Percentiles rank a stretch among this genome's conserved stretches.
Conservation (phyloP, 805 yeast species). For the Yarrowia keelungensis region DNA sequence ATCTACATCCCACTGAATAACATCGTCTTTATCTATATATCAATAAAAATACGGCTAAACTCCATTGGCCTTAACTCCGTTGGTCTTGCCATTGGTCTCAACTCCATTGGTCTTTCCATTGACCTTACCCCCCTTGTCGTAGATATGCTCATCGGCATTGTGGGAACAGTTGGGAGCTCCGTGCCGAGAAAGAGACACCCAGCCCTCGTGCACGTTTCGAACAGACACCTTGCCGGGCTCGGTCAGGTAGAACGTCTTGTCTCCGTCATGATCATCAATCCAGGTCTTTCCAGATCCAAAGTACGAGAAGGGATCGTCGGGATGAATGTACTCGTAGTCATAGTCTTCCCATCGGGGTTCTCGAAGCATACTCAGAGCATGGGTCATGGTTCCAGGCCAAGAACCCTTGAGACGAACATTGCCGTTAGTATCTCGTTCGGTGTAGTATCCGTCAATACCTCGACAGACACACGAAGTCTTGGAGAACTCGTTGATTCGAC, state of each 20-base stretch:
- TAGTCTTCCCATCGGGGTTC: slow-evolving; percentile 41
- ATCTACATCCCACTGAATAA: too few relatives aligned
- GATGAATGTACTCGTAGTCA: slow-evolving; percentile 39
- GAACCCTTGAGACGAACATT: slow-evolving; percentile 29
- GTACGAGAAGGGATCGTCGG: slow-evolving; percentile 40
- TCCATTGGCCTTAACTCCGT: neutral
- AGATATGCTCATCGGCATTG: slow-evolving; percentile 21
- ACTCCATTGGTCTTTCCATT: neutral
- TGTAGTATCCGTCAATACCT: slow-evolving; percentile 37
- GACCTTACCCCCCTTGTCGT: neutral
- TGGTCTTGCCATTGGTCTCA: neutral
- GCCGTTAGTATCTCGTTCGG: slow-evolving; percentile 20
- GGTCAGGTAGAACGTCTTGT: slow-evolving; percentile 28
- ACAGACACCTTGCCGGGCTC: slow-evolving; percentile 32
- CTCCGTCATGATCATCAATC: slow-evolving; percentile 37
- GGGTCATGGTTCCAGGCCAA: slow-evolving; percentile 42
- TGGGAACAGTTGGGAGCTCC: slow-evolving; percentile 25
- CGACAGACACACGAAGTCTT: slow-evolving; percentile 29
- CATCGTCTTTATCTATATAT: neutral
- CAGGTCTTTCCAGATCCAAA: slow-evolving; percentile 42
- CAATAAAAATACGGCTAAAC: neutral
- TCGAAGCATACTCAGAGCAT: slow-evolving; percentile 39
- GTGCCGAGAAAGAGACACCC: slow-evolving; percentile 31
- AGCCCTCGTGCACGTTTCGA: slow-evolving; percentile 31
- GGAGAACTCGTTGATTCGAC: slow-evolving; percentile 36